Percentiles rank a stretch among this genome's conserved stretches.
These are phyloP conservation scores for Dioscorea alata DNA, from an alignment of 106 monocot species.

Conservation along the genomic window DNA sequence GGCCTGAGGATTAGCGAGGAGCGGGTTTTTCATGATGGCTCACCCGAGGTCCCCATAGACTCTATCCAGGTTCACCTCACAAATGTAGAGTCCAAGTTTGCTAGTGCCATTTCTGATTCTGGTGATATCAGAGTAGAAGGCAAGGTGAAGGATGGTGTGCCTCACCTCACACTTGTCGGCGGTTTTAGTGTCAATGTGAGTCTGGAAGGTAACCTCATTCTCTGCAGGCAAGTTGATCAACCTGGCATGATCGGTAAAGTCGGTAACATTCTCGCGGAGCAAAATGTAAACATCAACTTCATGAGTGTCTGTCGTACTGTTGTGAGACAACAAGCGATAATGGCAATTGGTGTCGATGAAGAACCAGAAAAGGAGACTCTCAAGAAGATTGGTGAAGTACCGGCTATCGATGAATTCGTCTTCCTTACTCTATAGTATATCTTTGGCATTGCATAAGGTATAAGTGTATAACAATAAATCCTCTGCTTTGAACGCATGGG, in stretches of 20 bases:
- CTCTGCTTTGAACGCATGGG: too few species aligned
- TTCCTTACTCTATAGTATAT: constrained; percentile 42
- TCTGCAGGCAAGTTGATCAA: constrained; percentile 57
- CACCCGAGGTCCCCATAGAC: constrained; percentile 53
- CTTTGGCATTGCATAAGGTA: neutral
- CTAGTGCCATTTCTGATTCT: constrained; percentile 53
- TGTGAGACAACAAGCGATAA: constrained; percentile 36
- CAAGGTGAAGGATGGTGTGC: constrained; percentile 65
- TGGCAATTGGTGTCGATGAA: constrained; percentile 70
- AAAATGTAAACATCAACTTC: constrained; percentile 59
- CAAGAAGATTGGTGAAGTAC: constrained; percentile 36
- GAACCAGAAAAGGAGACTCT: constrained; percentile 45
- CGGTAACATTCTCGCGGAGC: constrained; percentile 38
- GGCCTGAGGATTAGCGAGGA: constrained; percentile 78
- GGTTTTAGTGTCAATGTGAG: constrained; percentile 72
- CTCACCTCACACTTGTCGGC: constrained; percentile 61
- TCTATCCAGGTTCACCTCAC: constrained; percentile 64
- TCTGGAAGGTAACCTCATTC: constrained; percentile 59
- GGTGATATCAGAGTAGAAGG: constrained; percentile 73
- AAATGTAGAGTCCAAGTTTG: constrained; percentile 65
- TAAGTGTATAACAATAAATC: too few species aligned
- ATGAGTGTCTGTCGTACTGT: constrained; percentile 68
- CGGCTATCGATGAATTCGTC: constrained; percentile 50
- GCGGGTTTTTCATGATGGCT: constrained; percentile 41
- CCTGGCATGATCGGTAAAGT: constrained; percentile 50